These are phyloP conservation scores for Lupinus albus DNA, from an alignment of 306 rosid genomes.

Conservation along the genomic window DNA sequence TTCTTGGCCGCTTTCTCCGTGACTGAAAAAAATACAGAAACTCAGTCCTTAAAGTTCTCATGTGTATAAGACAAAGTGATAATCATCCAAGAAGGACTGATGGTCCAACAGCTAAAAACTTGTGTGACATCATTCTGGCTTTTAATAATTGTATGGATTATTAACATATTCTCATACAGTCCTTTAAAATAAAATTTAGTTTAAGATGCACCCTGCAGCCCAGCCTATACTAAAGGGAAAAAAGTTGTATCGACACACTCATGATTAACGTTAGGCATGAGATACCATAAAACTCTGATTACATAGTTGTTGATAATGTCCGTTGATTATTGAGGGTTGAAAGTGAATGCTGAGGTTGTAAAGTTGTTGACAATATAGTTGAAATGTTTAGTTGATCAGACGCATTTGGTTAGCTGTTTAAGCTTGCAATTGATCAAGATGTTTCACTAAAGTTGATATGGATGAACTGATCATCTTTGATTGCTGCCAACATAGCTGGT, in stretches of 20 bases:
- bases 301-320: conserved; percentile 98
- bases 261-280: conserved; percentile 68
- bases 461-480: conserved; percentile 97
- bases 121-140: conserved; percentile 15
- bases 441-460: conserved; percentile 96
- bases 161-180: background rate
- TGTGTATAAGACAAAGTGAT: conserved; percentile 16
- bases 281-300: conserved; percentile 91
- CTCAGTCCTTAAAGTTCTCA: conserved; percentile 38
- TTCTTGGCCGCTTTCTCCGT: conserved; percentile 90
- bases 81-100: conserved; percentile 25
- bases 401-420: conserved; percentile 92
- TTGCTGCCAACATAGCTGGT: conserved; percentile 98
- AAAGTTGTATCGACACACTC: conserved; percentile 48
- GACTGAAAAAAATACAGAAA: conserved; percentile 66
- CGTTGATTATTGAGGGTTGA: conserved; percentile 93
- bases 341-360: conserved; percentile 98
- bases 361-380: conserved; percentile 94
- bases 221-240: conserved; percentile 26
- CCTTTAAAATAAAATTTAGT: background rate
- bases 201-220: conserved; percentile 32
- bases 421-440: conserved; percentile 94
- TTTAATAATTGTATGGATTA: conserved; percentile 9
- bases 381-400: conserved; percentile 98
- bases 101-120: conserved; percentile 15